phyloP scores from a whole-genome alignment of 1,284 basidiomycete species.

The Cutaneotrichosporon daszewskae region DNA sequence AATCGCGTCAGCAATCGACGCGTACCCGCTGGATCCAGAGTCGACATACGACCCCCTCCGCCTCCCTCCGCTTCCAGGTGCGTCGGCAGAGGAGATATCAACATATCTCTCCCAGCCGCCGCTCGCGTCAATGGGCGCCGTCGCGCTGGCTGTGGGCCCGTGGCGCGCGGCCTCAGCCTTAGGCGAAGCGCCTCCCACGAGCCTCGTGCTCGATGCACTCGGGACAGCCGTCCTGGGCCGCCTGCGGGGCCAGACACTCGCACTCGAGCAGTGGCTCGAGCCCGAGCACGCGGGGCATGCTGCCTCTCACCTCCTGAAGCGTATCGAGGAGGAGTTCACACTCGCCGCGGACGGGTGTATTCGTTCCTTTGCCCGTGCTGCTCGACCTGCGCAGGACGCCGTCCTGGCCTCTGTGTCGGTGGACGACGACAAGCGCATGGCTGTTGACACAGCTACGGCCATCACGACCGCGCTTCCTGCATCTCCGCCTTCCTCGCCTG shows the following conservation, averaged over 20 bases:
- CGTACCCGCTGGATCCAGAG: not conserved
- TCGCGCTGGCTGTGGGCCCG: conserved; percentile 13
- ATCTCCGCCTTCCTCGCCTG: too few species aligned
- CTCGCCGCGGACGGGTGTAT: too few species aligned
- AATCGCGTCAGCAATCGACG: not conserved
- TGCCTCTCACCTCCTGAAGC: too few species aligned
- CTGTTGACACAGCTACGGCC: too few species aligned
- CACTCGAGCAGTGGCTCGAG: conserved; percentile 13
- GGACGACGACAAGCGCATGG: too few species aligned
- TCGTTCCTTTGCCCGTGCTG: too few species aligned
- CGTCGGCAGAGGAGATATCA: not conserved
- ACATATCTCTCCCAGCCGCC: conserved; percentile 10
- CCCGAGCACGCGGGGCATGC: conserved; percentile 1
- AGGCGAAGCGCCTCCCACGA: conserved; percentile 20
- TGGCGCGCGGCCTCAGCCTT: conserved; percentile 18
- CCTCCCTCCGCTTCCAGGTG: conserved; percentile 5
- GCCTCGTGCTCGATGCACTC: conserved; percentile 19
- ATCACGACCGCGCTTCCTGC: too few species aligned
- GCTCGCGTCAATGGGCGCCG: conserved; percentile 1
- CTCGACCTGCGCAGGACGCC: too few species aligned
- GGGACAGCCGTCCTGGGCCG: conserved; percentile 18
- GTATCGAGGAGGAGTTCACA: too few species aligned
- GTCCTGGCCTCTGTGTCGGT: too few species aligned
- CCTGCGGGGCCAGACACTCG: conserved; percentile 2
- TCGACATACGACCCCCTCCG: conserved; percentile 12